These are phyloP conservation scores for Stylonectria norvegica DNA, from an alignment of 2,329 filamentous ascomycete genomes.

Conservation along the genomic window DNA sequence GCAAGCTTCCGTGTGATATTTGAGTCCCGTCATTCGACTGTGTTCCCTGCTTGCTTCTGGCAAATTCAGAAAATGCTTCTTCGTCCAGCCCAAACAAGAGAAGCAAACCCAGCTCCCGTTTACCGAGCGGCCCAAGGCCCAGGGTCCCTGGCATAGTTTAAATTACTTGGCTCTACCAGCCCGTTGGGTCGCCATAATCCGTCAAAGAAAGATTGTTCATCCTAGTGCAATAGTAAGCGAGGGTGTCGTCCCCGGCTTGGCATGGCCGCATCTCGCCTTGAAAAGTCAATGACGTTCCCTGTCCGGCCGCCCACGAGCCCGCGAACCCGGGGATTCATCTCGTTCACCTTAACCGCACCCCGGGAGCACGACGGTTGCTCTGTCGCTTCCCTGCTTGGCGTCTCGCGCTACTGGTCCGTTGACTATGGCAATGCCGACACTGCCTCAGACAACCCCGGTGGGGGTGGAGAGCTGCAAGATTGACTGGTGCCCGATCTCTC, in stretches of 20 bases:
- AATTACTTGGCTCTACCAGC: constrained; percentile 25
- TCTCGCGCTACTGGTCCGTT: constrained; percentile 1
- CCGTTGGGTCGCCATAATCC: constrained; percentile 20
- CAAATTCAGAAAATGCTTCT: too few relatives aligned
- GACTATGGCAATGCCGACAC: not conserved
- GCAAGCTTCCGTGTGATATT: not conserved
- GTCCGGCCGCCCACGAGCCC: not conserved
- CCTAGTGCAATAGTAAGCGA: constrained; percentile 6
- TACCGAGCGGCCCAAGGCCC: not conserved
- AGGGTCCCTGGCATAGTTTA: constrained; percentile 12
- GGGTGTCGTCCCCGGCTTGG: constrained; percentile 15
- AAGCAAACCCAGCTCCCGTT: constrained; percentile 3
- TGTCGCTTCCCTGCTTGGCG: constrained; percentile 12
- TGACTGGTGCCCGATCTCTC: constrained; percentile 28
- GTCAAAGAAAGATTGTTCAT: constrained; percentile 1
- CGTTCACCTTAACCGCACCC: constrained; percentile 11
- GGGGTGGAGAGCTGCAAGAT: constrained; percentile 12
- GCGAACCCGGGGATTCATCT: not conserved
- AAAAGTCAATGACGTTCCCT: too few relatives aligned
- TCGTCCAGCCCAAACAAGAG: constrained; percentile 1
- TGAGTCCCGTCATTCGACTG: constrained; percentile 2
- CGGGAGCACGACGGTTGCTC: constrained; percentile 7
- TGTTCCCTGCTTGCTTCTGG: not conserved
- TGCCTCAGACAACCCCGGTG: constrained; percentile 1
- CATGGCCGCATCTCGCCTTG: too few relatives aligned